Evolutionary conservation across 768 basidiomycete species (phyloP), one percentile per base, ranked within the genome.

Genomic region (Suillus brevipes): DNA sequence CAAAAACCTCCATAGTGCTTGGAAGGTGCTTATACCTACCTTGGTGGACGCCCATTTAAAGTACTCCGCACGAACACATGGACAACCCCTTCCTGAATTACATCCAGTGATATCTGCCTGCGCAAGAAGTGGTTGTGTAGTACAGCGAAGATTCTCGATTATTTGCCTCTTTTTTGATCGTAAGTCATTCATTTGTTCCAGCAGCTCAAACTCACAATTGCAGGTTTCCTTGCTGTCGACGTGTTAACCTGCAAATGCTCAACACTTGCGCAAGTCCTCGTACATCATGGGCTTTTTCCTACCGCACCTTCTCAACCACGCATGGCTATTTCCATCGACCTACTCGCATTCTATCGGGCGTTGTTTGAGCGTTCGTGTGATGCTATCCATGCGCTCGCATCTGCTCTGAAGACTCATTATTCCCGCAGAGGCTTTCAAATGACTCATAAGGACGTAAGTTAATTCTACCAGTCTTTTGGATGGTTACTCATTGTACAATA

Each of bases 281-380:
- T 80, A 1, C 36, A 58, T 13, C 58, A 74, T 50, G 74, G 80
- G 4, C 67, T 79, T 8, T 80, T 57, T 37, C 79, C 78, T 1
- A 74, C 23, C 16, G 75, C 38, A 66, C 79, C 36, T 14, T 45
- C 63, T 12, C 63, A 66, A 38, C 67, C 72, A 18, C 52, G 64
- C 16, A 56, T 67, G 23, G 67, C 67, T 6, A 60, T 73, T 36
- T 72, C 70, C 3, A 69, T 79, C 25, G 69, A 76, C 4, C 69
- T 79, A 1, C 65, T 80, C 1, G 66, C 74, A 4, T 78, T 79
- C 58, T 79, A 77, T 65, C 58, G 62, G 0, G 72, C 75, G 3
- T 64, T 79, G 2, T 80, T 79, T 60, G 74, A 80, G 62, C 68
- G 69, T 0, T 77, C 78, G 0, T 80, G 78, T n/a, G 74, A 81